Evolutionary conservation across 345 rosid genomes (phyloP).

Genomic region (Rhizophora apiculata): DNA sequence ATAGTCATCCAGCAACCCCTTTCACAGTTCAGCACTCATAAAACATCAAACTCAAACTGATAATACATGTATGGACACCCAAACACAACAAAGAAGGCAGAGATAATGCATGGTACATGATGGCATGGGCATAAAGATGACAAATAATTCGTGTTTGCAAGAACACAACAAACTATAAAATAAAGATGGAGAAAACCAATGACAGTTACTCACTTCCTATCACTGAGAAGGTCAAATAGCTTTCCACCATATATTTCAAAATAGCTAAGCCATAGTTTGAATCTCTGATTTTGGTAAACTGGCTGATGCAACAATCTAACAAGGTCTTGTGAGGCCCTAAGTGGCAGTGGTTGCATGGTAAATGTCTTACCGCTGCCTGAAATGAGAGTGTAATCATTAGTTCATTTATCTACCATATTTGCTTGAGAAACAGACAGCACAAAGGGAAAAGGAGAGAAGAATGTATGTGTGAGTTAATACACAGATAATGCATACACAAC

Average conservation of each 20-base stretch:
- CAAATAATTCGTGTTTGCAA: background rate
- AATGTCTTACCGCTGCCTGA: slow-evolving; percentile 98
- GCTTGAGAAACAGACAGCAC: slow-evolving; percentile 1
- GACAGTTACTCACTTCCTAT: slow-evolving; percentile 68
- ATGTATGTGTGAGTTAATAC: background rate
- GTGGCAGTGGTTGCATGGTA: slow-evolving; percentile 96
- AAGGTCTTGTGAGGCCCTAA: slow-evolving; percentile 83
- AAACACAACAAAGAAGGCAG: too few species aligned
- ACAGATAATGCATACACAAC: background rate
- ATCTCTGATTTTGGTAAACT: slow-evolving; percentile 71
- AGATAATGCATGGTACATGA: background rate
- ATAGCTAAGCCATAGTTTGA: slow-evolving; percentile 93
- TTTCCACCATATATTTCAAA: slow-evolving; percentile 99
- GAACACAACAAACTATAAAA: background rate
- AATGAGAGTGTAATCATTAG: slow-evolving; percentile 14
- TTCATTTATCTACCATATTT: background rate
- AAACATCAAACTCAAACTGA: background rate
- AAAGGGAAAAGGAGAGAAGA: background rate
- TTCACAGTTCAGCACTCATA: background rate
- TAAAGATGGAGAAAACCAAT: slow-evolving; percentile 10
- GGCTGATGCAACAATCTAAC: slow-evolving; percentile 86
- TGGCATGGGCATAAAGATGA: background rate
- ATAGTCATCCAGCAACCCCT: slow-evolving; percentile 15
- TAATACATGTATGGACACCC: too few species aligned
- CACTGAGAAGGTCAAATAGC: slow-evolving; percentile 84